Evolutionary conservation across 116 monocot genomes (phyloP), one percentile per base, ranked within the genome.

Genomic region (Dioscorea cayenensis): DNA sequence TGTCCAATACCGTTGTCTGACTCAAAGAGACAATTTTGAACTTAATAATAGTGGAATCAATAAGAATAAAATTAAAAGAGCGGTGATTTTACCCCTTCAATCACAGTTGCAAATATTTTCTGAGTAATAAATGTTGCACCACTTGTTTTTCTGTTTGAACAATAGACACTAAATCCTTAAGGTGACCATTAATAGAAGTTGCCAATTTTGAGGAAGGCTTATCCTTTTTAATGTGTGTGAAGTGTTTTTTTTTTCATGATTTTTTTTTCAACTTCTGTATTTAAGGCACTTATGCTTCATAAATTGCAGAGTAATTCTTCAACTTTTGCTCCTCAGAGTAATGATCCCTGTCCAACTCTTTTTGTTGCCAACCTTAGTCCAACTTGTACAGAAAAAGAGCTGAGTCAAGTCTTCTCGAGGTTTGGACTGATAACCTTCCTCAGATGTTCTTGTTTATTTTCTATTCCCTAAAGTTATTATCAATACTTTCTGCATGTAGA

Each of bases 321-420:
- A 80, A 64, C 62, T 63, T 75, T 65, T 74, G 76, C 63, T 67
- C 64, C 85, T 75, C 79, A 80, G 72, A 84, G 71, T 72, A 87
- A 70, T 74, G 70, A 75, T 38, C 87, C 90, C 23, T 94, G 94
- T 50, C 87, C 90, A 43, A 94, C 94, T 67, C 83, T 94, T 69
- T 94, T 90, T 73, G 82, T 94, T 67, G 86, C 94, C 19, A 90
- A 90, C 74, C 75, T 94, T 48, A 84, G 81, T 68, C 82, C 85
- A 67, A 73, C 72, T 28, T 94, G 90, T 73, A 66, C 90, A 10
- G 85, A 94, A 16, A 64, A 83, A 69, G 94, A 94, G 78, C 73
- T 94, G 36, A 71, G 66, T 60, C 77, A 87, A 66, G 76, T 88
- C n/a, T 88, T 90, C 61, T 82, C 72, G 66, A 94, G 90, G 94